These are phyloP conservation scores for Betula pendula DNA, from an alignment of 306 rosid species.

Conservation along the genomic window DNA sequence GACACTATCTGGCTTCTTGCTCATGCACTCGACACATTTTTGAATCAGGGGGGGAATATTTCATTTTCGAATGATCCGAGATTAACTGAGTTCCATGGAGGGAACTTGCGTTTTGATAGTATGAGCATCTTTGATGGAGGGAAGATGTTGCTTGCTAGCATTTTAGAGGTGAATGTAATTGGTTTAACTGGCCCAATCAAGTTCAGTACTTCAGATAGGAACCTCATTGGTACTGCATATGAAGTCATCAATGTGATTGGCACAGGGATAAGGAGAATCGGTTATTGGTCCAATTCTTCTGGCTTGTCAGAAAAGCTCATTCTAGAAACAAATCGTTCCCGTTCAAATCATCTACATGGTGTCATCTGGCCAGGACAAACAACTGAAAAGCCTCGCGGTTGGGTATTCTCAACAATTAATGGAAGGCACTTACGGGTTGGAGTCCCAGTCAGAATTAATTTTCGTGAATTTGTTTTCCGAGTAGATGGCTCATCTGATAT, in stretches of 20 bases:
- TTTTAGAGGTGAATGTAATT: constrained; percentile 60
- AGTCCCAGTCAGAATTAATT: constrained; percentile 62
- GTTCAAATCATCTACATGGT: constrained; percentile 36
- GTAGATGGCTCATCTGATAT: constrained; percentile 48
- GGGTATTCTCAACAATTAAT: constrained; percentile 82
- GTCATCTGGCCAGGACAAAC: constrained; percentile 91
- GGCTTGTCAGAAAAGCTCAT: constrained; percentile 61
- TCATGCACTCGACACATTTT: constrained; percentile 66
- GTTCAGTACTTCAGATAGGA: constrained; percentile 52
- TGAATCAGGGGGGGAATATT: constrained; percentile 59
- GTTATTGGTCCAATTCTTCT: constrained; percentile 89
- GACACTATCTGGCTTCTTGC: constrained; percentile 87
- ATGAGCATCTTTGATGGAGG: constrained; percentile 79
- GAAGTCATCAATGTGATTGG: constrained; percentile 83
- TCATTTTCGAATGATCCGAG: constrained; percentile 65
- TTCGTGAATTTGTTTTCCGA: constrained; percentile 55
- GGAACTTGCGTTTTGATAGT: constrained; percentile 55
- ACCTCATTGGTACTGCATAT: constrained; percentile 65
- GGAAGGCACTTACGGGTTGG: constrained; percentile 76
- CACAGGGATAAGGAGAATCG: constrained; percentile 57
- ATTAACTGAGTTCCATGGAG: constrained; percentile 29
- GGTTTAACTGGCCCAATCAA: constrained; percentile 68
- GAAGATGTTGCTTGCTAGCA: constrained; percentile 36
- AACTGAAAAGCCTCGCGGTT: constrained; percentile 73
- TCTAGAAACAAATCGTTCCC: constrained; percentile 47